A percentile compares a stretch with the other conserved stretches of the same genome.
phyloP scores from a whole-genome alignment of 768 basidiomycete species.

The Ramaria rubella region DNA sequence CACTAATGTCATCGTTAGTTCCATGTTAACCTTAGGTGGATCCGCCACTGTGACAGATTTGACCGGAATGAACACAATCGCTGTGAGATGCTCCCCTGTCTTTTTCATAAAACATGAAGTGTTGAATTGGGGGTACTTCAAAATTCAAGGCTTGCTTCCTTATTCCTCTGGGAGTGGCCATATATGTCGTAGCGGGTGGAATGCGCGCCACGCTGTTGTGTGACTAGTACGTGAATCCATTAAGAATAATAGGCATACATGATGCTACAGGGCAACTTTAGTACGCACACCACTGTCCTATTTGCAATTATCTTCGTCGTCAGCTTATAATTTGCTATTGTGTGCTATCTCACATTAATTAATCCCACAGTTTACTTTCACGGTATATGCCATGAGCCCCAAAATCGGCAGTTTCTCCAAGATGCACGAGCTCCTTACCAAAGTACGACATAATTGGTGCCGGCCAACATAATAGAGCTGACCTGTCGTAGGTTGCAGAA shows the following conservation, averaged over 20 bases:
- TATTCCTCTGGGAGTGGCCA: conserved; percentile 79
- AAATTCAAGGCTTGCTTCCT: conserved; percentile 70
- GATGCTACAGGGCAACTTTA: conserved; percentile 23
- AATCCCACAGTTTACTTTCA: conserved; percentile 36
- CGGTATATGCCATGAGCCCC: conserved; percentile 70
- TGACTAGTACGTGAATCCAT: conserved; percentile 58
- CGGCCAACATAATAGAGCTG: background rate
- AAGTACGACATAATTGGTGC: conserved; percentile 10
- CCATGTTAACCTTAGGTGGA: conserved; percentile 73
- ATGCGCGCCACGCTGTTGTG: conserved; percentile 83
- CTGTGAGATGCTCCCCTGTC: too few relatives aligned
- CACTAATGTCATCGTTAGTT: conserved; percentile 89
- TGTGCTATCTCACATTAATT: background rate
- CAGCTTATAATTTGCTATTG: conserved; percentile 15
- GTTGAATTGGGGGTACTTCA: background rate
- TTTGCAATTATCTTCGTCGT: conserved; percentile 78
- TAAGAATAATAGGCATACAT: background rate
- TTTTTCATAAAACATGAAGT: background rate
- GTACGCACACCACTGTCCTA: conserved; percentile 81
- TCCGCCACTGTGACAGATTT: conserved; percentile 83
- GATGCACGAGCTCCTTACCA: conserved; percentile 77
- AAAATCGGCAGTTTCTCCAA: conserved; percentile 71
- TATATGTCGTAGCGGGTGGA: conserved; percentile 83
- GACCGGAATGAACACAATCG: conserved; percentile 86
- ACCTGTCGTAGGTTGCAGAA: conserved; percentile 34